phyloP scores from a whole-genome alignment of 768 basidiomycete genomes.

The Amanita molliuscula region DNA sequence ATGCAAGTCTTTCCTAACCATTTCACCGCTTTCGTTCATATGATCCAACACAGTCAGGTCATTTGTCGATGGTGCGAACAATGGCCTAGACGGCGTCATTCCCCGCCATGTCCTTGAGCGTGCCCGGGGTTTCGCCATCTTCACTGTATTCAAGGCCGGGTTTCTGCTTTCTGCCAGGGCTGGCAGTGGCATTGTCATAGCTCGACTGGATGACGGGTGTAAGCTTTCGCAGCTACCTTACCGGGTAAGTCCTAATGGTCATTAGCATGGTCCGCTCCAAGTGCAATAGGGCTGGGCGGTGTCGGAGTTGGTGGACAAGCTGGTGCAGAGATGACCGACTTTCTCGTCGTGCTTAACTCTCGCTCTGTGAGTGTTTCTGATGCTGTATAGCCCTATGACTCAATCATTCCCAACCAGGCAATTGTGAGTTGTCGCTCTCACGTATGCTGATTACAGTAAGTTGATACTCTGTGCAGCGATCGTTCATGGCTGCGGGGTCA shows the following conservation, averaged over 20 bases:
- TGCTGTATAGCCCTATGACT: background rate
- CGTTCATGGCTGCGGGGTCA: conserved; percentile 93
- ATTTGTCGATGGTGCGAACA: conserved; percentile 73
- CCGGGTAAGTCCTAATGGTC: background rate
- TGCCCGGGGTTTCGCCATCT: conserved; percentile 77
- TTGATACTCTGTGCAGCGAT: conserved; percentile 30
- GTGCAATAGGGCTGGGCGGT: conserved; percentile 90
- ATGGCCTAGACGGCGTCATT: conserved; percentile 72
- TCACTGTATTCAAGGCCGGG: conserved; percentile 77
- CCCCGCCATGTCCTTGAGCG: conserved; percentile 39
- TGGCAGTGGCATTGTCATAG: conserved; percentile 84
- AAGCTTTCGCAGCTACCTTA: conserved; percentile 20
- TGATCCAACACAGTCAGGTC: conserved; percentile 49
- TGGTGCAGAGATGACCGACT: conserved; percentile 86
- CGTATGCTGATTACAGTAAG: background rate
- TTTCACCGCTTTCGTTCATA: conserved; percentile 4
- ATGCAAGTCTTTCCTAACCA: conserved; percentile 34
- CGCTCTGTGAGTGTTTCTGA: conserved; percentile 40
- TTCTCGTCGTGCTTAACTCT: conserved; percentile 82
- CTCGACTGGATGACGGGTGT: conserved; percentile 74
- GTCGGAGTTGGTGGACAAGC: conserved; percentile 79
- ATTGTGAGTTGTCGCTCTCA: conserved; percentile 37
- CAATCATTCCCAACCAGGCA: conserved; percentile 27
- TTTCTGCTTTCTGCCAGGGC: conserved; percentile 69
- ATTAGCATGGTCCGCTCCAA: conserved; percentile 86